A percentile compares a stretch with the other conserved stretches of the same genome.
Evolutionary conservation across 2,329 filamentous ascomycete species (phyloP).

Genomic region (Uncinocarpus reesii): DNA sequence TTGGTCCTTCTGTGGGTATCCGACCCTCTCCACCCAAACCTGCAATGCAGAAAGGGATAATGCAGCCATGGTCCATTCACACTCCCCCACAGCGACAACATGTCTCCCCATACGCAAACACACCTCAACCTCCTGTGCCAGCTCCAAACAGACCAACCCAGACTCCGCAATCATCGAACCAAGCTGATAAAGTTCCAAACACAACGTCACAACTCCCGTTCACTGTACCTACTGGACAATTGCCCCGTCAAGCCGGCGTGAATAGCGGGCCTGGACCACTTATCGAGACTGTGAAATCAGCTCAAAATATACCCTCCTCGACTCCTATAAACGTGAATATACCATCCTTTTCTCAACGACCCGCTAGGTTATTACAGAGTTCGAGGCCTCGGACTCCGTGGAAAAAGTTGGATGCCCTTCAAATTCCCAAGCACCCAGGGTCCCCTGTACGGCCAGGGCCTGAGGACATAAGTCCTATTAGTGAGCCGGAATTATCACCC

Average conservation of each 20-base stretch:
- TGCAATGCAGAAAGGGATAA: constrained; percentile 7
- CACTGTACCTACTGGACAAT: neutral
- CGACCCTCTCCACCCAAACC: constrained; percentile 5
- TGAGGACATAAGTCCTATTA: constrained; percentile 39
- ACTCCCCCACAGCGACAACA: constrained; percentile 13
- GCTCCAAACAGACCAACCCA: neutral
- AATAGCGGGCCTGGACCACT: neutral
- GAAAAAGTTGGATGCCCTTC: constrained; percentile 31
- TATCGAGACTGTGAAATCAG: neutral
- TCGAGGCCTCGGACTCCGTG: constrained; percentile 36
- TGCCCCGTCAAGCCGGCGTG: constrained; percentile 8
- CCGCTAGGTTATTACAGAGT: constrained; percentile 28
- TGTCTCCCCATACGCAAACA: neutral
- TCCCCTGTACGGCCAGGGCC: constrained; percentile 34
- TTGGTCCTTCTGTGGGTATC: neutral
- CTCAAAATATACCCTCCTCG: neutral
- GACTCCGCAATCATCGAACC: neutral
- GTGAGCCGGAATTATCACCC: constrained; percentile 34
- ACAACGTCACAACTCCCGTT: neutral
- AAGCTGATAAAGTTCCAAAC: neutral
- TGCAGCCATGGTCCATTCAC: constrained; percentile 14
- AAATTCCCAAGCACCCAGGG: constrained; percentile 26
- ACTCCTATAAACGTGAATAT: neutral
- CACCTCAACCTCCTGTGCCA: neutral
- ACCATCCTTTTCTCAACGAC: constrained; percentile 19